phyloP scores from a whole-genome alignment of 1,284 basidiomycete genomes.

The Papiliotrema laurentii region DNA sequence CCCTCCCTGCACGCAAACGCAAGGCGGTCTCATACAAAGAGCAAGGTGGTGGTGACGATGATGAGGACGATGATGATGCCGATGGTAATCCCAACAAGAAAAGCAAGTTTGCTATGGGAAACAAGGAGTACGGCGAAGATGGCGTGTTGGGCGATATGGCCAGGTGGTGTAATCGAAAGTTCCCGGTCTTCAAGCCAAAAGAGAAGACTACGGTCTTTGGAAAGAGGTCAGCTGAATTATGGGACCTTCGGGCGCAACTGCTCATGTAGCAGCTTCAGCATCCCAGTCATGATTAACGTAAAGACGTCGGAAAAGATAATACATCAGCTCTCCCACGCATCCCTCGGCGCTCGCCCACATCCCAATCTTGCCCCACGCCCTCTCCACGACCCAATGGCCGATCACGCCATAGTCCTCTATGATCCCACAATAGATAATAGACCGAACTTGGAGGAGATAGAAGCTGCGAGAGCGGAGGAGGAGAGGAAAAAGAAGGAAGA shows the following conservation, averaged over 20 bases:
- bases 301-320: conserved; percentile 64
- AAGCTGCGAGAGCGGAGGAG: conserved; percentile 53
- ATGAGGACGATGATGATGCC: conserved; percentile 50
- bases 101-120: conserved; percentile 49
- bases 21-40: conserved; percentile 72
- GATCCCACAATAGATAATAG: conserved; percentile 92
- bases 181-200: conserved; percentile 78
- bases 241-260: not conserved
- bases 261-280: conserved; percentile 59
- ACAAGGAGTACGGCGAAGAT: conserved; percentile 49
- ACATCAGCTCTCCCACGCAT: conserved; percentile 62
- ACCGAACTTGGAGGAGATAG: conserved; percentile 67
- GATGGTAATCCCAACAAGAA: conserved; percentile 54
- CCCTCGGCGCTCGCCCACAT: conserved; percentile 81
- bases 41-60: conserved; percentile 56
- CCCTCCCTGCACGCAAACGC: conserved; percentile 68
- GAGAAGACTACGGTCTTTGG: conserved; percentile 61
- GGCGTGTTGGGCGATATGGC: conserved; percentile 48
- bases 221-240: conserved; percentile 46
- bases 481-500: conserved; percentile 60
- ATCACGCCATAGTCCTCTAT: conserved; percentile 95
- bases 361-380: conserved; percentile 83
- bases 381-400: conserved; percentile 92
- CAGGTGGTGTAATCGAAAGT: conserved; percentile 61
- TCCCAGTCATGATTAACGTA: conserved; percentile 80